Percentiles rank a stretch among this genome's conserved stretches.
Conservation (phyloP, 345 rosid genomes). For the Litchi chinensis region DNA sequence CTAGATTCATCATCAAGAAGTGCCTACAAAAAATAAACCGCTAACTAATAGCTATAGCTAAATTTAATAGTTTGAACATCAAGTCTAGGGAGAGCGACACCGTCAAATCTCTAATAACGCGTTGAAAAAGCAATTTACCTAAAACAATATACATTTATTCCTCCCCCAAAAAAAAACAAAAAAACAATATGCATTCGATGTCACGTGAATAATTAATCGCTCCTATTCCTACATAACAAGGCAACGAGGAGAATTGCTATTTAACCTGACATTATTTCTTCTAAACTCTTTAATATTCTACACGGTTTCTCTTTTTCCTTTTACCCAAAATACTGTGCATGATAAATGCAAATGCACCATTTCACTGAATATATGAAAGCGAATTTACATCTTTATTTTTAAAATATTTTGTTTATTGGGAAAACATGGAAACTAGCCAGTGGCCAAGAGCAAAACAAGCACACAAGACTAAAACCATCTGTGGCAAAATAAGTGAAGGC, state of each 20-base stretch:
- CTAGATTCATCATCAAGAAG: background rate
- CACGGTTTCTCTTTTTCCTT: background rate
- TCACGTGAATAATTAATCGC: too few relatives aligned
- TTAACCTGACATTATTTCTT: background rate
- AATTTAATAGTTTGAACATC: background rate
- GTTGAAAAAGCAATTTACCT: background rate
- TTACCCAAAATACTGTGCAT: background rate
- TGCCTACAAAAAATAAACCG: background rate
- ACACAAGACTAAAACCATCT: background rate
- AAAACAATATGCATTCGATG: too few relatives aligned
- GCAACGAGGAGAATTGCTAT: background rate
- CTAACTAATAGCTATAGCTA: background rate
- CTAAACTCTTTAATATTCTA: background rate
- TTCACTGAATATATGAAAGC: background rate
- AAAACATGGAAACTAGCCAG: too few relatives aligned
- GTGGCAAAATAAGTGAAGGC: background rate
- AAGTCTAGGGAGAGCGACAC: too few relatives aligned
- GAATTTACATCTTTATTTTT: background rate
- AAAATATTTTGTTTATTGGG: background rate
- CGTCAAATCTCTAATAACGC: background rate
- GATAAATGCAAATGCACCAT: background rate
- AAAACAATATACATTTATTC: background rate
- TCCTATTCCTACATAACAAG: background rate
- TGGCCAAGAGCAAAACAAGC: too few relatives aligned
- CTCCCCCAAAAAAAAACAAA: too few relatives aligned